These are phyloP conservation scores for Ascochyta rabiei DNA, from an alignment of 2,329 filamentous ascomycete species.

Conservation along the genomic window DNA sequence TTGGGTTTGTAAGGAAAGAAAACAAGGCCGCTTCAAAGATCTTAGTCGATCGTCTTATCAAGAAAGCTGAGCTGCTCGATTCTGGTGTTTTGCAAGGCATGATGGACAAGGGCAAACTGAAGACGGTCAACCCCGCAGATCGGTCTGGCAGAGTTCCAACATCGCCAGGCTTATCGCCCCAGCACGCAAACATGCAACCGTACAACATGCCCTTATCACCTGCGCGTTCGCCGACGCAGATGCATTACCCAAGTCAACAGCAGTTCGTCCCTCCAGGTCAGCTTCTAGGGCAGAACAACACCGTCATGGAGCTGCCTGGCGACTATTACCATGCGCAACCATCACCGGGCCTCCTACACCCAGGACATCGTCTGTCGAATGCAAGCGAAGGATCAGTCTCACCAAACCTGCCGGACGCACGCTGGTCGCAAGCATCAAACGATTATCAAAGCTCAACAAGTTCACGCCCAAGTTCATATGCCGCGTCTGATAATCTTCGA, in stretches of 20 bases:
- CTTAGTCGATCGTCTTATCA: constrained; percentile 71
- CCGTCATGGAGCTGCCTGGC: constrained; percentile 52
- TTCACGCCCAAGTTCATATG: constrained; percentile 46
- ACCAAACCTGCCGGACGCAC: constrained; percentile 33
- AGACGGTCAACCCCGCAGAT: constrained; percentile 61
- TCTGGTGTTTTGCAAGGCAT: constrained; percentile 69
- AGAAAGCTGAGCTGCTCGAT: constrained; percentile 73
- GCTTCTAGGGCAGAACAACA: constrained; percentile 34
- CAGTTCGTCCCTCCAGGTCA: constrained; percentile 28
- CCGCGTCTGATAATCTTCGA: constrained; percentile 42
- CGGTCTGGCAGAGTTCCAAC: constrained; percentile 20
- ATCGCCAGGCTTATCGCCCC: constrained; percentile 22
- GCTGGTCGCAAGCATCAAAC: constrained; percentile 42
- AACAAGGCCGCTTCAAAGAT: constrained; percentile 69
- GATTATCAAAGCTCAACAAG: constrained; percentile 35
- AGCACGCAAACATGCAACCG: constrained; percentile 27
- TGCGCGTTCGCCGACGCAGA: constrained; percentile 22
- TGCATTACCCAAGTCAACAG: constrained; percentile 19
- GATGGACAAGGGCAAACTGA: constrained; percentile 69
- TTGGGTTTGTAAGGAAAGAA: constrained; percentile 70
- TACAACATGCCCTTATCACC: constrained; percentile 42
- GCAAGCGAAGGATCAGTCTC: constrained; percentile 32
- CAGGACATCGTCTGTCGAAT: constrained; percentile 12
- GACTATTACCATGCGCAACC: constrained; percentile 48
- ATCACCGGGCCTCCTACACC: constrained; percentile 35